phyloP scores from a whole-genome alignment of 371 early-diverging fungal species.

The Mortierella polycephala region DNA sequence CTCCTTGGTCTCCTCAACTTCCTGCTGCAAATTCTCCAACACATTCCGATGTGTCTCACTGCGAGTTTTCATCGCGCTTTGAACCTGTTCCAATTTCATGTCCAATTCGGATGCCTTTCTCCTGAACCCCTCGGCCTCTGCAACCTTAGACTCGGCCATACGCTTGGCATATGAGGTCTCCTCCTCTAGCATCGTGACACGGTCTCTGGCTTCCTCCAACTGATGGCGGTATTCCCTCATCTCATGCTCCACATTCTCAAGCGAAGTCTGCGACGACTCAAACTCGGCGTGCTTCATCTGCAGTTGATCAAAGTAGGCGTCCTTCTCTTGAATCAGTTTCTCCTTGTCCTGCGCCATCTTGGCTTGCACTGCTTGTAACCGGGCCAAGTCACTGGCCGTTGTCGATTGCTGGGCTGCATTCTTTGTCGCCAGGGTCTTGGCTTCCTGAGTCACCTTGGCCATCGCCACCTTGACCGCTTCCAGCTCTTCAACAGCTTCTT shows the following conservation, averaged over 20 bases:
- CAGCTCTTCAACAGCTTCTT: slow-evolving; percentile 63
- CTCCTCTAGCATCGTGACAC: slow-evolving; percentile 63
- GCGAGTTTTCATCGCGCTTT: slow-evolving; percentile 58
- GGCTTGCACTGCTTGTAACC: slow-evolving; percentile 46
- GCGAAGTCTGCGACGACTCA: slow-evolving; percentile 71
- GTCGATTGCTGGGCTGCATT: slow-evolving; percentile 38
- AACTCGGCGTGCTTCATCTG: slow-evolving; percentile 77
- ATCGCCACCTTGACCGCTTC: slow-evolving; percentile 46
- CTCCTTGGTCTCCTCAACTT: slow-evolving; percentile 59
- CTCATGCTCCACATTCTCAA: slow-evolving; percentile 67
- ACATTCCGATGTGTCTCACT: slow-evolving; percentile 57
- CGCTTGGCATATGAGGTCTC: slow-evolving; percentile 55
- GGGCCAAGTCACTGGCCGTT: slow-evolving; percentile 36
- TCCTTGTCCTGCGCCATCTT: slow-evolving; percentile 56
- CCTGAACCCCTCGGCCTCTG: slow-evolving; percentile 55
- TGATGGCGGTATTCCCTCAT: slow-evolving; percentile 63
- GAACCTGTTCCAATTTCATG: slow-evolving; percentile 45
- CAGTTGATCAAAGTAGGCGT: slow-evolving; percentile 69
- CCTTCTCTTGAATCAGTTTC: slow-evolving; percentile 65
- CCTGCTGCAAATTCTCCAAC: slow-evolving; percentile 59
- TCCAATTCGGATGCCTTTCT: slow-evolving; percentile 45
- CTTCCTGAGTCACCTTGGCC: slow-evolving; percentile 40
- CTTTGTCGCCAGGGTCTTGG: slow-evolving; percentile 36
- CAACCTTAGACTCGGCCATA: slow-evolving; percentile 47
- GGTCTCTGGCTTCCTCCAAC: slow-evolving; percentile 63